Percentiles rank a stretch among this genome's conserved stretches.
These are phyloP conservation scores for Leccinum subgranulosum DNA, from an alignment of 768 basidiomycete genomes.

Conservation along the genomic window DNA sequence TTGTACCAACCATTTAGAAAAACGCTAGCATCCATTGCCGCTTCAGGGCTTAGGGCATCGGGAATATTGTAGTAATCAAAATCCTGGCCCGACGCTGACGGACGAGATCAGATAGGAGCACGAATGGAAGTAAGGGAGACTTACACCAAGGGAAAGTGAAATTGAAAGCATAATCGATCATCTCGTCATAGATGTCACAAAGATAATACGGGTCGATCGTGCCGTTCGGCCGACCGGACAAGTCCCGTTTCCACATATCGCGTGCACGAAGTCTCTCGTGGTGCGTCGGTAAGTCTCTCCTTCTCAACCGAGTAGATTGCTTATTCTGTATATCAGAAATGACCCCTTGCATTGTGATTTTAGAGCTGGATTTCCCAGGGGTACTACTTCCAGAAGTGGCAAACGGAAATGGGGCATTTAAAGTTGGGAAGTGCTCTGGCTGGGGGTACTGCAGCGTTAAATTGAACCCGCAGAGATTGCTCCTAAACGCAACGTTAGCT, in stretches of 20 bases:
- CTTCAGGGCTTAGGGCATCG: too few species aligned
- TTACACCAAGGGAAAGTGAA: constrained; percentile 62
- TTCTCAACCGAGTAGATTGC: constrained; percentile 6
- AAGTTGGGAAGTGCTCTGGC: too few species aligned
- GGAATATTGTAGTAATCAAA: too few species aligned
- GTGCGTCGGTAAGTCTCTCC: constrained; percentile 13
- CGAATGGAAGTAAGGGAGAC: constrained; percentile 3
- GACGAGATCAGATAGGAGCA: neutral
- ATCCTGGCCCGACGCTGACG: constrained; percentile 18
- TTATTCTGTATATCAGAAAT: constrained; percentile 19
- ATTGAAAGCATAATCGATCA: constrained; percentile 68
- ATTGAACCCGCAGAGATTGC: constrained; percentile 33
- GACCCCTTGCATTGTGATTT: constrained; percentile 8
- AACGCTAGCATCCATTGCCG: too few species aligned
- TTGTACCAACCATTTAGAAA: too few species aligned
- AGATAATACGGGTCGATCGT: constrained; percentile 60
- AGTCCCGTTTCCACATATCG: constrained; percentile 42
- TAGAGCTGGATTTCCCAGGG: neutral
- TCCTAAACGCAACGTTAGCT: constrained; percentile 33
- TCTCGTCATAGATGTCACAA: constrained; percentile 58
- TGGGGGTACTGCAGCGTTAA: too few species aligned
- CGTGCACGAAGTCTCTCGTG: constrained; percentile 18
- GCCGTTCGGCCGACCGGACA: constrained; percentile 49
- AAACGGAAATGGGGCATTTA: too few species aligned
- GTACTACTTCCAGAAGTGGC: too few species aligned